Base-by-base conservation (phyloP, 257 asterid genomes). In the Cordia subcordata region DNA sequence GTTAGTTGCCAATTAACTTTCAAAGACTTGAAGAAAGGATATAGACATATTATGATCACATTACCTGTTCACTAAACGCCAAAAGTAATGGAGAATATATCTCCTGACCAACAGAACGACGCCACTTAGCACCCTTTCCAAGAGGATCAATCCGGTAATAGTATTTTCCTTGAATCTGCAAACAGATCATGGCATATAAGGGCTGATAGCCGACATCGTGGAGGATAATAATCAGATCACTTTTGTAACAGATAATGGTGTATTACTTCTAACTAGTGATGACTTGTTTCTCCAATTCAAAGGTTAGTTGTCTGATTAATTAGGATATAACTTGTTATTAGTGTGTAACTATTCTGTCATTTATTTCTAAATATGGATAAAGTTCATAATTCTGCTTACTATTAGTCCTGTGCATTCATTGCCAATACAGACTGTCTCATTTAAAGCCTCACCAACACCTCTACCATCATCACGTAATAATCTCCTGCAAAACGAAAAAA, bases 41-140 rank as follows among this genome's bases (percentile, higher is more conserved):
- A n/a, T n/a, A n/a, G n/a, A n/a, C n/a, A n/a, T n/a, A n/a, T n/a
- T n/a, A n/a, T n/a, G n/a, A 55, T 67, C 53, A 18, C 13, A 16
- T 51, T 68, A 83, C 96, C 85, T 79, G 85, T 66, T 83, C 86
- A 52, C 88, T 63, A 73, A 88, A 88, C 58, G 96, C 95, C 58
- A 86, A 72, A 58, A 86, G 82, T 35, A 83, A 74, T 37, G 95
- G 95, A 60, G 95, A 83, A 72, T 81, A 86, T 37, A 86, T 57
- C 79, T 86, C 92, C 68, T 86, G 95, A 18, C 95, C 95, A 69
- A 73, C 77, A 45, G 85, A 68, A 44, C 95, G 92, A 40, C 95
- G 89, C 95, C 95, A 86, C 68, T 78, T 86, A n/a, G 95, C 92
- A 51, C 95, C 95, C 71, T 78, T 86, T 57, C 95, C 88, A 17